Base-by-base conservation (phyloP, 2,329 filamentous ascomycete genomes). In the Xylaria sp. region DNA sequence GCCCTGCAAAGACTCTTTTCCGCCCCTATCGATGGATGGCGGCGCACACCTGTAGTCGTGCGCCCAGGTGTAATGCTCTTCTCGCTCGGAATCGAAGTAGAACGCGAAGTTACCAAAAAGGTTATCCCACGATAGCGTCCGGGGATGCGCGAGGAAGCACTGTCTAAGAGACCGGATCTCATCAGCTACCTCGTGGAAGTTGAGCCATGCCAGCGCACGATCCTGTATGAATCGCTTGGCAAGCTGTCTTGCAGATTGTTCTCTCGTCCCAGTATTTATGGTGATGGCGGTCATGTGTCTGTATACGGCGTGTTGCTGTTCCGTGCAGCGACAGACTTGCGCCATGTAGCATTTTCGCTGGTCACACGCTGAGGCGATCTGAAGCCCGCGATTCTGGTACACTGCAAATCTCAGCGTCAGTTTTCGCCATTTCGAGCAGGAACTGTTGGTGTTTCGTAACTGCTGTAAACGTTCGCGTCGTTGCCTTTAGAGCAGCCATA, bases 321-420 rank as follows among this genome's bases (percentile, higher is more conserved):
- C 63, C 5, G 49, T n/a, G 58, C 74, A 75, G 20, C 28, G 23
- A 49, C 74, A 75, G 36, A 75, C 38, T 5, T 68, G 62, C 3
- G 66, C 59, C 15, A n/a, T 42, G 40, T 53, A 62, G 65, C 73
- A 75, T 28, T 38, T 65, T 64, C 71, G 58, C 26, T 57, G 59
- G 2, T 75, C 73, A 40, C 75, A 76, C 0, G 63, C 56, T 2
- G 67, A 68, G 4, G 75, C 72, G 15, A 76, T 66, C 33, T 75
- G 75, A 4, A 77, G 68, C 15, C 67, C 72, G 4, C 71, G 72
- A 26, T 73, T 67, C 9, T 60, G n/a, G 54, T 63, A 72, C 6
- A 75, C 51, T 56, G n/a, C n/a, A 11, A 23, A 38, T 0, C 1
- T 38, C 0, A 2, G 1, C 3, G n/a, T 56, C n/a, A 56, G 31